Conservation (phyloP, 768 basidiomycete genomes). For the Amanita polypyramis region DNA sequence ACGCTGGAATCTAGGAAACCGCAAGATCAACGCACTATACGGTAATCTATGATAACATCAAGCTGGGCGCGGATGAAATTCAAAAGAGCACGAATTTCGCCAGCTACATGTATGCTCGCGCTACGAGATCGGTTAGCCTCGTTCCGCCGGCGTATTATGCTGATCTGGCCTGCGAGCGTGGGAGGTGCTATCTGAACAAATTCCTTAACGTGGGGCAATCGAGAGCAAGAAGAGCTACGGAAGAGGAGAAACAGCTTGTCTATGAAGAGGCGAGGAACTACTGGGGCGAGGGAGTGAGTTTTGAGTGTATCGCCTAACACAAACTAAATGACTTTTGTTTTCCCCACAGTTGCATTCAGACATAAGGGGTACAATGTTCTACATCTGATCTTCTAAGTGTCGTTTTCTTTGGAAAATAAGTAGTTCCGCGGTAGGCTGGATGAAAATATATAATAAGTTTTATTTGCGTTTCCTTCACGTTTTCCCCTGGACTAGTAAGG, state of each 20-base stretch:
- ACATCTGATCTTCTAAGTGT: slow-evolving; percentile 41
- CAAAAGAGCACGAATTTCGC: slow-evolving; percentile 62
- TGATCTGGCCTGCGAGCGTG: slow-evolving; percentile 75
- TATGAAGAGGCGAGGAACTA: slow-evolving; percentile 32
- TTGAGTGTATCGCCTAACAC: not conserved
- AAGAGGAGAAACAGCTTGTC: slow-evolving; percentile 23
- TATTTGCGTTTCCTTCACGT: no score
- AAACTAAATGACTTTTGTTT: slow-evolving; percentile 4
- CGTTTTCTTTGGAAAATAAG: no score
- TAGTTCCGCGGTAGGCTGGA: no score
- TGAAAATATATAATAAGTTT: no score
- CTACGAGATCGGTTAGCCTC: slow-evolving; percentile 76
- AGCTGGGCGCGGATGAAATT: slow-evolving; percentile 55
- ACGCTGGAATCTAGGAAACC: slow-evolving; percentile 61
- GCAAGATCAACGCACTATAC: slow-evolving; percentile 72
- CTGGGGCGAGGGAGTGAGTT: slow-evolving; percentile 45
- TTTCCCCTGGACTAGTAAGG: no score
- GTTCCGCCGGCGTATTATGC: slow-evolving; percentile 76
- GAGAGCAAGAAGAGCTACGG: slow-evolving; percentile 24
- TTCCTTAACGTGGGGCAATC: slow-evolving; percentile 39
- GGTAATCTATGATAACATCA: slow-evolving; percentile 70
- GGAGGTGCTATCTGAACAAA: slow-evolving; percentile 64
- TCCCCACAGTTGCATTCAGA: slow-evolving; percentile 36
- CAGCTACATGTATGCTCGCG: slow-evolving; percentile 71
- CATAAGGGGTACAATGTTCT: slow-evolving; percentile 60